Percentiles rank a stretch among this genome's conserved stretches.
These are phyloP conservation scores for Cucurbita maxima DNA, from an alignment of 306 rosid genomes.

Conservation along the genomic window DNA sequence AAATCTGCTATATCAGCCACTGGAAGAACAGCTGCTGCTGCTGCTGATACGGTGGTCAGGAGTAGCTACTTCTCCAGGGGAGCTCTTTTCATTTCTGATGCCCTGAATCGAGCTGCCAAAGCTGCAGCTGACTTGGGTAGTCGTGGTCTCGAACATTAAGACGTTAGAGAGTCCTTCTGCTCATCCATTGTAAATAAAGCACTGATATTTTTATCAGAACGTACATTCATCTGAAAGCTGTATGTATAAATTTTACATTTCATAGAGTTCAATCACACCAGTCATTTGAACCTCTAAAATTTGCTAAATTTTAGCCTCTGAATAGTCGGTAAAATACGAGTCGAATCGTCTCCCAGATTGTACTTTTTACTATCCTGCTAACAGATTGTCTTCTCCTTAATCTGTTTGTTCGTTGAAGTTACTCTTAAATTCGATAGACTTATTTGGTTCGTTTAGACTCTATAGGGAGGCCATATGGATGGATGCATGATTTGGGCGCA, in stretches of 20 bases:
- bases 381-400: not conserved
- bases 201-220: not conserved
- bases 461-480: not conserved
- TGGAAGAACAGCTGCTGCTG: conserved; percentile 62
- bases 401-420: not conserved
- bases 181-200: not conserved
- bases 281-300: not conserved
- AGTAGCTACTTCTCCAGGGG: conserved; percentile 78
- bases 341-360: not conserved
- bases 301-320: not conserved
- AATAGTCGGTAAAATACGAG: not conserved
- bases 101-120: conserved; percentile 38
- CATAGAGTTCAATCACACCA: not conserved
- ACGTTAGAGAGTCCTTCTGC: not conserved
- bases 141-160: conserved; percentile 28
- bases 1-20: conserved; percentile 55
- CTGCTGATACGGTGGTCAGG: conserved; percentile 41
- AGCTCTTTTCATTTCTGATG: conserved; percentile 72
- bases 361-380: not conserved
- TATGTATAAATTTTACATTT: not conserved
- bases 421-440: not conserved
- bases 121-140: conserved; percentile 60
- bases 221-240: not conserved
- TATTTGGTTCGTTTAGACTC: not conserved
- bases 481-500: conserved; percentile 1